Base-by-base conservation (phyloP, 805 yeast species). In the Ogataea minuta region DNA sequence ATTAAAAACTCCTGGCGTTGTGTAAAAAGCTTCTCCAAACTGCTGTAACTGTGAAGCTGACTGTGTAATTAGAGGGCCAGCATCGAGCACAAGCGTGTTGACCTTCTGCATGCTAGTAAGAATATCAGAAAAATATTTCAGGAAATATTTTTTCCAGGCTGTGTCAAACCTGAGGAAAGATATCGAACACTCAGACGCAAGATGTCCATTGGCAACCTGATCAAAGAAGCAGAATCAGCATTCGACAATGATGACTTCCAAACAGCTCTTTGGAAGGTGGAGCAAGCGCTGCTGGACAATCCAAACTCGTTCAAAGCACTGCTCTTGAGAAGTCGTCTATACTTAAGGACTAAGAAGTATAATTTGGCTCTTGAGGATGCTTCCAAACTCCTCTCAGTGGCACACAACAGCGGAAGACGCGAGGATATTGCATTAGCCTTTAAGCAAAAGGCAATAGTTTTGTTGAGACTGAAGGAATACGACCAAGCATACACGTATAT, bases 11-110 rank as follows among this genome's bases (percentile, higher is more conserved):
- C 96, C 90, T 10, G 98, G 97, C 2, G 97, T 87, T 10, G 97
- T 90, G 60, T 71, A 84, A 55, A 86, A 86, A n/a, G 64, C 61
- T 12, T 72, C 62, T 1, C 95, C 97, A 56, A 73, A 76, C 48
- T 75, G 77, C 53, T 81, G 79, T 31, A 93, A 68, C 14, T 81
- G 75, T 3, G 89, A 72, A 9, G 85, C 86, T 4, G 93, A 72
- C 54, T 87, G 95, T 2, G 95, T 84, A 51, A 93, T 84, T 50
- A 93, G 67, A 5, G 99, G 99, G 35, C 96, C 93, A 3, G 99
- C 98, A 73, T 93, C 99, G 49, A 93, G 71, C 23, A 87, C 85
- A 41, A 95, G 68, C 2, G 80, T 68, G 45, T 74, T 68, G 21
- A 79, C 75, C 44, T 67, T 70, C 14, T 52, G 40, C 57, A 52